Evolutionary conservation across 805 yeast species (phyloP).

Genomic region (Saturnispora sanitii): DNA sequence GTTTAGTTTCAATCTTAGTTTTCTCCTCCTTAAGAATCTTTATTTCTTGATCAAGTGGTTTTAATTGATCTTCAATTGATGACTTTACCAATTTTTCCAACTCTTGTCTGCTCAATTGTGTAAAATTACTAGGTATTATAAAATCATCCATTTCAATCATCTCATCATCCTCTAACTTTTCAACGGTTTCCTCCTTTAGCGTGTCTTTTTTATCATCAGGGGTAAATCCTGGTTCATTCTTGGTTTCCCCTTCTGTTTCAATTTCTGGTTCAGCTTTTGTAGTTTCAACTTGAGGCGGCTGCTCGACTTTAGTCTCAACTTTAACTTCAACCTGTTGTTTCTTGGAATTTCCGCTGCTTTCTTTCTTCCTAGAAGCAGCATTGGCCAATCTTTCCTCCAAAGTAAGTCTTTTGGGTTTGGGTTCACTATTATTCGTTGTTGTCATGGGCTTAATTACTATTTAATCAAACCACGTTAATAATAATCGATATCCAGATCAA

Average conservation of each 20-base stretch:
- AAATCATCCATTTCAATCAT: neutral
- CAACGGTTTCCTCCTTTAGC: too few relatives aligned
- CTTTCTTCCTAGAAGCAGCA: constrained; percentile 45
- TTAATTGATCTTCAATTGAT: neutral
- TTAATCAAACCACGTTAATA: too few relatives aligned
- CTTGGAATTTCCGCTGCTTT: neutral
- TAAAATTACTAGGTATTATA: neutral
- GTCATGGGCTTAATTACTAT: too few relatives aligned
- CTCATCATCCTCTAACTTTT: neutral
- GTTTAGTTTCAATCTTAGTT: too few relatives aligned
- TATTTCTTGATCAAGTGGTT: too few relatives aligned
- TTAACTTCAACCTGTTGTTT: too few relatives aligned
- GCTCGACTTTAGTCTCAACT: too few relatives aligned
- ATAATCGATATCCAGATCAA: too few relatives aligned
- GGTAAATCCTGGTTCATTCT: too few relatives aligned
- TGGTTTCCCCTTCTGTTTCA: neutral
- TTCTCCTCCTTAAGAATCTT: too few relatives aligned
- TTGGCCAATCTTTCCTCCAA: constrained; percentile 77
- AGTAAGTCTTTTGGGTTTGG: constrained; percentile 45
- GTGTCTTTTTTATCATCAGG: too few relatives aligned
- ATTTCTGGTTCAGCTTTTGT: neutral
- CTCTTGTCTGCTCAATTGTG: neutral
- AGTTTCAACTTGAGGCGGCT: neutral
- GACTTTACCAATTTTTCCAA: neutral
- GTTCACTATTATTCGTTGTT: too few relatives aligned